These are phyloP conservation scores for Colletotrichum musicola DNA, from an alignment of 2,329 filamentous ascomycete genomes.

Conservation along the genomic window DNA sequence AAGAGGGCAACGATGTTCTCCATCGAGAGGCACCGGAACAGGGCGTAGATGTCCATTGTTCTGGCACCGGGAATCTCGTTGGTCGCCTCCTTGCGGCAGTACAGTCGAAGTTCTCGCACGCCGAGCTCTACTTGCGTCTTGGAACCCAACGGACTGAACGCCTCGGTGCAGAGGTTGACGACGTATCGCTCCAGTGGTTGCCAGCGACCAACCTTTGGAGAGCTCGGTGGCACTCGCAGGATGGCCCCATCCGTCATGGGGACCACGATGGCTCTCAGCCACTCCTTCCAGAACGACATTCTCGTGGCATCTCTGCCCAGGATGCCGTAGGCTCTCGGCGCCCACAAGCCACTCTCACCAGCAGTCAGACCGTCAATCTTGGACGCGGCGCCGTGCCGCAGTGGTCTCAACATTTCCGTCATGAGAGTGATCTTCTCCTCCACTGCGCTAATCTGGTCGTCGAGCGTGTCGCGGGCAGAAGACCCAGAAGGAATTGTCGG, in stretches of 20 bases:
- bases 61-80: constrained; percentile 95
- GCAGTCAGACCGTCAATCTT: constrained; percentile 98
- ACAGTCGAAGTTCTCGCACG: constrained; percentile 89
- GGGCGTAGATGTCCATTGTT: constrained; percentile 90
- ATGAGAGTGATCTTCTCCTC: constrained; percentile 98
- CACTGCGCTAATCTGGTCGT: constrained; percentile 94
- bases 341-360: constrained; percentile 96
- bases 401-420: constrained; percentile 93
- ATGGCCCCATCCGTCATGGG: constrained; percentile 94
- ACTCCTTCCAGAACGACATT: constrained; percentile 98
- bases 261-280: constrained; percentile 92
- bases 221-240: constrained; percentile 86
- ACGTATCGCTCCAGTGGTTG: constrained; percentile 97
- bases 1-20: constrained; percentile 93
- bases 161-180: constrained; percentile 95
- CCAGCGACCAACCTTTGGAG: constrained; percentile 92
- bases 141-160: constrained; percentile 89
- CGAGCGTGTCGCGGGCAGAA: constrained; percentile 82
- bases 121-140: constrained; percentile 96
- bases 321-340: constrained; percentile 92
- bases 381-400: constrained; percentile 92
- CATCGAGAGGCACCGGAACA: constrained; percentile 90
- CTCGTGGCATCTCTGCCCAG: constrained; percentile 86
- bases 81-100: constrained; percentile 89
- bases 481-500: constrained; percentile 86